Conservation (phyloP, 306 rosid genomes). For the Pachyrhizus erosus region DNA sequence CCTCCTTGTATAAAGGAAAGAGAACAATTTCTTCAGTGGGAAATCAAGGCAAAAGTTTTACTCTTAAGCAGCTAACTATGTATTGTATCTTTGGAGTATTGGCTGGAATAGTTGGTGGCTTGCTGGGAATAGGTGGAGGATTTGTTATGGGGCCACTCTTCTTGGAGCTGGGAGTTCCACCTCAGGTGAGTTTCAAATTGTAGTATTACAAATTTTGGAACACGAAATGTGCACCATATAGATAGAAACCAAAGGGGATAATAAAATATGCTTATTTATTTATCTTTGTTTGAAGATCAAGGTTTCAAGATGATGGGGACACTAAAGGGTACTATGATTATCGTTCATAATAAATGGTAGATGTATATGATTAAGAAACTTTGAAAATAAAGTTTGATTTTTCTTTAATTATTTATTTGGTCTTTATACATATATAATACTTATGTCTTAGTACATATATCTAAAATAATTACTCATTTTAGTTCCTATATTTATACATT, state of each 20-base stretch:
- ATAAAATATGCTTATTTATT: background rate
- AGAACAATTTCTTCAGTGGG: slow-evolving; percentile 72
- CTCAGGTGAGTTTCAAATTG: slow-evolving; percentile 66
- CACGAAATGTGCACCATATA: background rate
- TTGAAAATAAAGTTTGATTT: no score
- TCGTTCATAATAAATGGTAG: background rate
- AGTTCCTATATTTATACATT: no score
- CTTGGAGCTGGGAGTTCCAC: slow-evolving; percentile 90
- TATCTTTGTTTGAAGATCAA: background rate
- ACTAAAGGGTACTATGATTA: background rate
- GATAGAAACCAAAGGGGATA: background rate
- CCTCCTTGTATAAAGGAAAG: slow-evolving; percentile 68
- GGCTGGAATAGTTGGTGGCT: slow-evolving; percentile 90
- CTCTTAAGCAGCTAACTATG: slow-evolving; percentile 53
- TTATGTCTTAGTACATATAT: no score
- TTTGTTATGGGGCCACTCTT: slow-evolving; percentile 93
- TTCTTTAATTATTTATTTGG: no score
- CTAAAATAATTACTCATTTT: no score
- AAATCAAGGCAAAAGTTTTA: slow-evolving; percentile 52
- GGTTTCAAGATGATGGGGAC: background rate
- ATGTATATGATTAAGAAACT: no score
- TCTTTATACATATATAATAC: no score
- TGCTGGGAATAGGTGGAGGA: slow-evolving; percentile 96
- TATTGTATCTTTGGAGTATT: slow-evolving; percentile 67
- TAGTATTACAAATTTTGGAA: background rate